Evolutionary conservation across 148 eudicot species (phyloP), one percentile per base, ranked within the genome.

Genomic region (Agrostemma githago): DNA sequence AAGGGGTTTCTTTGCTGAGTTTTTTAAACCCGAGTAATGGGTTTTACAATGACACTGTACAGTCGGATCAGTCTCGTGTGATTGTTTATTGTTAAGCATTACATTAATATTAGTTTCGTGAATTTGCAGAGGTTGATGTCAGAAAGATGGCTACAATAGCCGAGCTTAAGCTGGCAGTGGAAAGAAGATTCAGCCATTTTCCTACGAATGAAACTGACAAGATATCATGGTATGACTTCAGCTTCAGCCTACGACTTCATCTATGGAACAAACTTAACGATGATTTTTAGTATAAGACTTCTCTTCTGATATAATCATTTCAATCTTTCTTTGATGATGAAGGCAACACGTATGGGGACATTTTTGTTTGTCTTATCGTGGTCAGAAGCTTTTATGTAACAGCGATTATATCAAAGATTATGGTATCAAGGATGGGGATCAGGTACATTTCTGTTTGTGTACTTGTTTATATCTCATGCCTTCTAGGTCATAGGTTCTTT

Each of bases 291-390:
- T 12, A n/a, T 16, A 42, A 56, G 71, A 56, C 11, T 37, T 68
- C 68, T 57, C 44, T 4, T 39, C 65, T 71, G 53, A 57, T 46
- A 38, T 19, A 41, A 66, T 5, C 40, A 48, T 5, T n/a, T 72
- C 48, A 9, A 11, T 17, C 15, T 42, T 66, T 77, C 76, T 17
- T 37, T 63, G 39, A 19, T 79, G 75, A 67, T 79, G 77, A 67
- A 94, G 98, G 98, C 76, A 78, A 20, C 93, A 89, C 77, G 90
- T 91, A 11, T 91, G 98, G 98, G 90, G 91, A 38, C 90, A 92
- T 77, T 94, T 91, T 81, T 94, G 98, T 82, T 85, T 94, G 66
- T 81, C 84, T 74, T 88, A 88, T 82, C 82, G 82, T 70, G 88
- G 88, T 69, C 81, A 88, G 74, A 90, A 85, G 91, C 88, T 94